Conservation (phyloP, 805 yeast genomes). For the Cyberlindnera bimundalis region DNA sequence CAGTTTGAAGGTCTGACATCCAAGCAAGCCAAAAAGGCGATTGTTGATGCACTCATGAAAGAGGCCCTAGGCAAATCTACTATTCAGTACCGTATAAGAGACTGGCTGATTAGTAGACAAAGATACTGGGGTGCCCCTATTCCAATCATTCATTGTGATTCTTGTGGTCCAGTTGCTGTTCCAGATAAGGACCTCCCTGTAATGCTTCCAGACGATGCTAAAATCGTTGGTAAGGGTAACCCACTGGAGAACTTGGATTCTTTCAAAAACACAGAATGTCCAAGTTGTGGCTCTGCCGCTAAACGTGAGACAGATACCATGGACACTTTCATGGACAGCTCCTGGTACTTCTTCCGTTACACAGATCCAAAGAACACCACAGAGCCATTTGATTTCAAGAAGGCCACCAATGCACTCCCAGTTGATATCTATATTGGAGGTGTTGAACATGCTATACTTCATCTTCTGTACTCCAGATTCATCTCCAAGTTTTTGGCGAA, state of each 20-base stretch:
- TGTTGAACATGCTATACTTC: conserved; percentile 94
- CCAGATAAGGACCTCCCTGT: conserved; percentile 89
- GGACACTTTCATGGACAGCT: conserved; percentile 98
- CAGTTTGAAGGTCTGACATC: conserved; percentile 47
- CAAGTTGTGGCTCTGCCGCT: conserved; percentile 71
- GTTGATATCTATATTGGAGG: conserved; percentile 94
- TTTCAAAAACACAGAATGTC: conserved; percentile 75
- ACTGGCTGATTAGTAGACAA: conserved; percentile 94
- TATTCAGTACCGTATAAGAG: conserved; percentile 67
- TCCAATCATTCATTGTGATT: conserved; percentile 83
- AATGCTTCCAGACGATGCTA: conserved; percentile 57
- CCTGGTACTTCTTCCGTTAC: conserved; percentile 92
- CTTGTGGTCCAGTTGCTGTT: conserved; percentile 90
- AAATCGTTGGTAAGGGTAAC: conserved; percentile 49
- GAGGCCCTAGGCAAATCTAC: conserved; percentile 42
- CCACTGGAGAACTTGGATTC: conserved; percentile 67
- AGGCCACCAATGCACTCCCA: conserved; percentile 59
- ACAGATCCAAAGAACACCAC: conserved; percentile 63
- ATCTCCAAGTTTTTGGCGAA: conserved; percentile 73
- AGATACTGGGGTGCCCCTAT: conserved; percentile 99
- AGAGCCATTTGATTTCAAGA: conserved; percentile 49
- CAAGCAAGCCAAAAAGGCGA: conserved; percentile 47
- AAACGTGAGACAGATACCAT: conserved; percentile 94
- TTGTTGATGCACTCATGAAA: conserved; percentile 41
- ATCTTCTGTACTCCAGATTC: conserved; percentile 82